A percentile compares a stretch with the other conserved stretches of the same genome.
Conservation (phyloP, 345 rosid species). For the Camelina neglecta region DNA sequence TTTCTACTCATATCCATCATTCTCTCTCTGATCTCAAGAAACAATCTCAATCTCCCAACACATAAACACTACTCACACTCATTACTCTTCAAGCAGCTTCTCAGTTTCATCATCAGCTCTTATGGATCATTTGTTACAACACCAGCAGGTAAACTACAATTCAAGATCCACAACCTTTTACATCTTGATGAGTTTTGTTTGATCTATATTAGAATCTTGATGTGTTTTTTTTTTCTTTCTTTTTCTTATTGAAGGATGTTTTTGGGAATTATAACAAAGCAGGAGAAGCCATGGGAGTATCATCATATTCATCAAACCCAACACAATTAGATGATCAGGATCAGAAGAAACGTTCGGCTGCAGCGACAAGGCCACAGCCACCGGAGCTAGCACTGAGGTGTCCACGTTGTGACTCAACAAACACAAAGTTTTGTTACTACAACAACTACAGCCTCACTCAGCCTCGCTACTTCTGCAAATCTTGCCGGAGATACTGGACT, state of each 20-base stretch:
- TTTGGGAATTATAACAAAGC: slow-evolving; percentile 41
- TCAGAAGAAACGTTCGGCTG: slow-evolving; percentile 39
- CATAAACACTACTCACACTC: not conserved
- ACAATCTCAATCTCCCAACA: slow-evolving; percentile 22
- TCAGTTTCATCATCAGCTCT: slow-evolving; percentile 28
- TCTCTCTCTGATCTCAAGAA: slow-evolving; percentile 36
- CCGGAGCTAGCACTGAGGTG: slow-evolving; percentile 70
- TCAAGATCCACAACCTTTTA: slow-evolving; percentile 6
- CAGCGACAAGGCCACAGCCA: slow-evolving; percentile 58
- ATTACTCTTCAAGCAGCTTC: slow-evolving; percentile 30
- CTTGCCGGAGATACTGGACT: slow-evolving; percentile 86
- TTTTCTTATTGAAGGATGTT: slow-evolving; percentile 28
- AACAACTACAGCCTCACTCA: slow-evolving; percentile 87
- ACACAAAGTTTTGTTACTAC: slow-evolving; percentile 91
- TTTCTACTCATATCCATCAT: slow-evolving; percentile 19
- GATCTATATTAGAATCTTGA: slow-evolving; percentile 25
- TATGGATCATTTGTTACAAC: slow-evolving; percentile 43
- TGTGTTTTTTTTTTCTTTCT: not conserved
- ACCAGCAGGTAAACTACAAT: slow-evolving; percentile 40
- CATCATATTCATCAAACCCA: slow-evolving; percentile 37
- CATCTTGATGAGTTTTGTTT: slow-evolving; percentile 13
- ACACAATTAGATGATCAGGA: slow-evolving; percentile 31
- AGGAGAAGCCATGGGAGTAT: slow-evolving; percentile 41
- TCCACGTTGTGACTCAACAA: slow-evolving; percentile 79
- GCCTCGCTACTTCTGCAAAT: slow-evolving; percentile 87